Conservation (phyloP, 495 filamentous ascomycete genomes). For the Penicillium tannophilum region DNA sequence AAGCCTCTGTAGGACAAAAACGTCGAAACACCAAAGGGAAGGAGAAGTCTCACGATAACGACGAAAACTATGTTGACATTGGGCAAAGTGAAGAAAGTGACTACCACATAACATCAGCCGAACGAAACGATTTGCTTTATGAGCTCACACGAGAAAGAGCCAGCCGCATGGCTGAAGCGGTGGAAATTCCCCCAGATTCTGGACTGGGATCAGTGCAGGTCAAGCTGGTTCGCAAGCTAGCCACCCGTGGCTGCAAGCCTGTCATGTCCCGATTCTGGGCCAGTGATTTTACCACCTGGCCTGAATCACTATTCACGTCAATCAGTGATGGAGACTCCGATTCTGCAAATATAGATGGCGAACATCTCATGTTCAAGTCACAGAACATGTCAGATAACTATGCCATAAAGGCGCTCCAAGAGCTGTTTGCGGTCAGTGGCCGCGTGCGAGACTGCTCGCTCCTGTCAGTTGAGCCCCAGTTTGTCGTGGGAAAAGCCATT, state of each 20-base stretch:
- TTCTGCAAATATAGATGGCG: slow-evolving; percentile 23
- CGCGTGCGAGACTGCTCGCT: slow-evolving; percentile 42
- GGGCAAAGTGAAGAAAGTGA: neutral
- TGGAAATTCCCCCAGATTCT: slow-evolving; percentile 27
- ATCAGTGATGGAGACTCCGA: neutral
- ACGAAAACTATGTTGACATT: neutral
- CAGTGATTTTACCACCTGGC: slow-evolving; percentile 63
- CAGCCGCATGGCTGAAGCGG: slow-evolving; percentile 29
- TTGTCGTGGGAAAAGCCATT: slow-evolving; percentile 36
- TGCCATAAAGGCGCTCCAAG: slow-evolving; percentile 40
- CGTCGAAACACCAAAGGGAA: neutral
- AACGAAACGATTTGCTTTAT: slow-evolving; percentile 21
- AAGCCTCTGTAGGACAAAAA: neutral
- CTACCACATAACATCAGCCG: neutral
- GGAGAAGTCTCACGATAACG: neutral
- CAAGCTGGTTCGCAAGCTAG: slow-evolving; percentile 55
- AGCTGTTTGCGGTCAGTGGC: slow-evolving; percentile 42
- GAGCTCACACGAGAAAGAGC: slow-evolving; percentile 35
- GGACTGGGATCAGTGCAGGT: slow-evolving; percentile 54
- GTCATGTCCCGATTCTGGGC: slow-evolving; percentile 57
- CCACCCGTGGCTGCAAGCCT: slow-evolving; percentile 62
- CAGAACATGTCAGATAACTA: slow-evolving; percentile 36
- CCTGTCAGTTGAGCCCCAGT: slow-evolving; percentile 28
- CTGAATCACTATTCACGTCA: slow-evolving; percentile 55
- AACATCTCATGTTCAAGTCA: slow-evolving; percentile 49